Conservation (phyloP, 2,329 filamentous ascomycete genomes). For the Lachnellula cervina region DNA sequence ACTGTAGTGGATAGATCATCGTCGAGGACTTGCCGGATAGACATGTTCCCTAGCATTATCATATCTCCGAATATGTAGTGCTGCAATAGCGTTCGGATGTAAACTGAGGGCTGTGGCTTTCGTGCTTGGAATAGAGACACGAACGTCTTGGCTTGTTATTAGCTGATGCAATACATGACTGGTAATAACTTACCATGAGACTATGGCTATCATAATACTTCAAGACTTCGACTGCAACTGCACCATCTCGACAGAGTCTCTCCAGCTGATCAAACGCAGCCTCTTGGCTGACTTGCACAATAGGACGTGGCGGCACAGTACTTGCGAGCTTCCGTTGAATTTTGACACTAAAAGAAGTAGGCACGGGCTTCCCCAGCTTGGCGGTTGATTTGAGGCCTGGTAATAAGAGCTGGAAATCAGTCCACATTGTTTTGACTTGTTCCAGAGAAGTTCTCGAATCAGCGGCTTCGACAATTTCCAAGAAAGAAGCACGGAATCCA, state of each 20-base stretch:
- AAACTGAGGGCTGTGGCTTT: slow-evolving; percentile 77
- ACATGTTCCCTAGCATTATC: slow-evolving; percentile 61
- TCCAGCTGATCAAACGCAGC: slow-evolving; percentile 67
- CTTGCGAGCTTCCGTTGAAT: slow-evolving; percentile 88
- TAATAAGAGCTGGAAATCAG: slow-evolving; percentile 40
- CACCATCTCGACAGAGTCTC: slow-evolving; percentile 66
- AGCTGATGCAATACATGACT: slow-evolving; percentile 4
- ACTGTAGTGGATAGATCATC: slow-evolving; percentile 76
- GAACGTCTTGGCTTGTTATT: slow-evolving; percentile 52
- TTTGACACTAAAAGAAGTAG: slow-evolving; percentile 82
- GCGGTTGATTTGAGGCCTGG: slow-evolving; percentile 55
- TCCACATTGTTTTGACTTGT: slow-evolving; percentile 39
- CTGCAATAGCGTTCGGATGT: slow-evolving; percentile 75
- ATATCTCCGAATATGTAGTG: slow-evolving; percentile 69
- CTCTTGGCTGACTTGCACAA: slow-evolving; percentile 70
- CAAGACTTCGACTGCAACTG: slow-evolving; percentile 63
- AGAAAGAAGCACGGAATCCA: slow-evolving; percentile 58
- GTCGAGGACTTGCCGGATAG: slow-evolving; percentile 71
- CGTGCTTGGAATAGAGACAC: slow-evolving; percentile 70
- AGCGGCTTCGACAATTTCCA: slow-evolving; percentile 47
- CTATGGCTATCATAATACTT: slow-evolving; percentile 64
- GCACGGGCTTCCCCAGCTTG: slow-evolving; percentile 57
- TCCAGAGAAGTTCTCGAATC: slow-evolving; percentile 42
- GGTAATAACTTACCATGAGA: slow-evolving; percentile 52
- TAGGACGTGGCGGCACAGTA: slow-evolving; percentile 86